Conservation (phyloP, 345 rosid genomes). For the Arabidopsis suecica region DNA sequence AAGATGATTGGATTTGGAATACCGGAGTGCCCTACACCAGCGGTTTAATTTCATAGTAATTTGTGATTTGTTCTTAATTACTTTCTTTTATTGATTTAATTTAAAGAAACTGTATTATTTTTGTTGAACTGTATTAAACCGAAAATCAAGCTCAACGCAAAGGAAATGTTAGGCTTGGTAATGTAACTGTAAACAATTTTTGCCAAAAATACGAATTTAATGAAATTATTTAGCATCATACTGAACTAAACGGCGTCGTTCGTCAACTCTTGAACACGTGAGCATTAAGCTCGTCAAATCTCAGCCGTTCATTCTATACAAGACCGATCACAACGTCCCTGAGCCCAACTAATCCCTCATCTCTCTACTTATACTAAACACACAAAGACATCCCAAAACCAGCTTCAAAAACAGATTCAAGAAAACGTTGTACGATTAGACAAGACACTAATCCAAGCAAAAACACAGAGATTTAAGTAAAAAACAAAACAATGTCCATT, state of each 20-base stretch:
- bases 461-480: neutral
- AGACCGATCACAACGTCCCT: neutral
- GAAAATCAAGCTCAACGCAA: conserved; percentile 31
- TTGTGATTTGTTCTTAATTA: conserved; percentile 1
- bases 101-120: conserved; percentile 19
- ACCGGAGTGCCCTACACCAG: conserved; percentile 65
- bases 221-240: neutral
- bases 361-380: conserved; percentile 2
- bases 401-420: conserved; percentile 11
- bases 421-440: neutral
- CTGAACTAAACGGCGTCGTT: neutral
- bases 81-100: neutral
- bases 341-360: neutral
- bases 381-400: conserved; percentile 15
- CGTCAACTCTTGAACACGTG: neutral
- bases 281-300: neutral
- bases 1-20: conserved; percentile 70
- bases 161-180: conserved; percentile 28
- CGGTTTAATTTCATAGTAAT: conserved; percentile 28
- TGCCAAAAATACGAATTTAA: neutral
- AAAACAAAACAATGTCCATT: conserved; percentile 1
- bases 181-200: conserved; percentile 1
- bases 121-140: conserved; percentile 9
- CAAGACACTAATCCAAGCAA: neutral
- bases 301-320: conserved; percentile 18